Evolutionary conservation across 805 yeast genomes (phyloP).

Genomic region (Candida silvatica): DNA sequence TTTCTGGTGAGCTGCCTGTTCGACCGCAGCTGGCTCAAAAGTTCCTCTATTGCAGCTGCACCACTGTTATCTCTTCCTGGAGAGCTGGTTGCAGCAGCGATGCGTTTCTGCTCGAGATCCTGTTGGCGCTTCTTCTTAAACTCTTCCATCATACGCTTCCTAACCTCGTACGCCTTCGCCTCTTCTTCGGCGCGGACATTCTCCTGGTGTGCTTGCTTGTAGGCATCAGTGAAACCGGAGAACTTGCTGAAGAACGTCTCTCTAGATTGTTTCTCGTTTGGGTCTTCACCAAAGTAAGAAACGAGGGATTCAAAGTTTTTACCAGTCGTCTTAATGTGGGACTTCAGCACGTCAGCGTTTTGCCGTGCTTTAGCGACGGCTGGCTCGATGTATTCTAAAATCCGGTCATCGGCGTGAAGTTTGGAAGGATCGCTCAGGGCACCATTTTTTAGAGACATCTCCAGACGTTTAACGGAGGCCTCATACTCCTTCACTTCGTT

Average conservation of each 20-base stretch:
- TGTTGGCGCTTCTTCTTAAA: slow-evolving; percentile 13
- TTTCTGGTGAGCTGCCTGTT: slow-evolving; percentile 4
- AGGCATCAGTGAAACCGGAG: slow-evolving; percentile 49
- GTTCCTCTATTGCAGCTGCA: slow-evolving; percentile 14
- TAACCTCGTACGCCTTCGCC: slow-evolving; percentile 50
- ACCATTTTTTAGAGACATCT: slow-evolving; percentile 49
- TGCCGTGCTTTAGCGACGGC: slow-evolving; percentile 26
- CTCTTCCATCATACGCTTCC: slow-evolving; percentile 46
- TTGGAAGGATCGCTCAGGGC: slow-evolving; percentile 52
- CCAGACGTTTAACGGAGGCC: slow-evolving; percentile 40
- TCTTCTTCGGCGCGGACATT: slow-evolving; percentile 65
- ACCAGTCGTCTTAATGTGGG: slow-evolving; percentile 42
- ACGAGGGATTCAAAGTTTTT: slow-evolving; percentile 48
- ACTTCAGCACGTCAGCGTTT: slow-evolving; percentile 35
- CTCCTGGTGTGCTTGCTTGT: slow-evolving; percentile 56
- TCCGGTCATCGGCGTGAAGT: slow-evolving; percentile 60
- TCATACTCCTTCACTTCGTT: slow-evolving; percentile 50
- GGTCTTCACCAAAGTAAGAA: slow-evolving; percentile 68
- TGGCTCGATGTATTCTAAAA: slow-evolving; percentile 45
- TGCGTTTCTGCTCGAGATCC: slow-evolving; percentile 2
- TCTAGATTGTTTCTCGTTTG: slow-evolving; percentile 40
- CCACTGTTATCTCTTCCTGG: slow-evolving; percentile 1
- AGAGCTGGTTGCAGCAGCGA: not conserved
- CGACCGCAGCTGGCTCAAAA: slow-evolving; percentile 15
- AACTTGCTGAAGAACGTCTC: slow-evolving; percentile 58